These are phyloP conservation scores for Entophlyctis luteolus DNA, from an alignment of 192 early-diverging fungal genomes.

Conservation along the genomic window DNA sequence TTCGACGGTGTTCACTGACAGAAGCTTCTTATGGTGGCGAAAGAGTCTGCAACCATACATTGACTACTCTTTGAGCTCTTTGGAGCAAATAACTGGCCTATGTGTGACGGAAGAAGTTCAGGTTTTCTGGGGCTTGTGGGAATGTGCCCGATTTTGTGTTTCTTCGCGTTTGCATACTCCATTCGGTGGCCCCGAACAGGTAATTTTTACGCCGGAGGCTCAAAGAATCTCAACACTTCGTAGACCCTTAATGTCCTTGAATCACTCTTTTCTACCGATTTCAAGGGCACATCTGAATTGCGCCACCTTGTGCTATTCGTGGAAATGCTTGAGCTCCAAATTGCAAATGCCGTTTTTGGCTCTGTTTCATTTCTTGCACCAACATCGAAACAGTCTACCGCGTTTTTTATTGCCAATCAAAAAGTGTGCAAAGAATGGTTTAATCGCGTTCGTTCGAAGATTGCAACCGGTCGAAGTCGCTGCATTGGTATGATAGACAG, in stretches of 20 bases:
- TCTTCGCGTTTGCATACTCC: constrained; percentile 69
- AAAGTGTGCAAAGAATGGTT: constrained; percentile 80
- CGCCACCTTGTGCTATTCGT: constrained; percentile 54
- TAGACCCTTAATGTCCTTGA: too few species aligned
- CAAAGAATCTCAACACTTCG: too few species aligned
- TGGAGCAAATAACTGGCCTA: too few species aligned
- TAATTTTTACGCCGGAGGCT: constrained; percentile 5
- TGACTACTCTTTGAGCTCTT: too few species aligned
- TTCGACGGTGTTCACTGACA: background rate
- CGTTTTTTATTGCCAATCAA: constrained; percentile 71
- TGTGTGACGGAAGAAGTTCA: constrained; percentile 51
- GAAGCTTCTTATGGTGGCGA: background rate
- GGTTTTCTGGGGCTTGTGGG: constrained; percentile 72
- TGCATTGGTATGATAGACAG: too few species aligned
- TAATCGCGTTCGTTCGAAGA: constrained; percentile 47
- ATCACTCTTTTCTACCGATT: background rate
- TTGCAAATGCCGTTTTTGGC: constrained; percentile 60
- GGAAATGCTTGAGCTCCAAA: constrained; percentile 72
- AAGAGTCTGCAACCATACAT: too few species aligned
- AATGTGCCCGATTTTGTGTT: constrained; percentile 67
- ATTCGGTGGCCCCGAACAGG: constrained; percentile 68
- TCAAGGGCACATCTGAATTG: background rate
- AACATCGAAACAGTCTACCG: constrained; percentile 58
- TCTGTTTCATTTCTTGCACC: constrained; percentile 52
- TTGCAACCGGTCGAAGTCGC: constrained; percentile 33